Evolutionary conservation across 768 basidiomycete species (phyloP).

Genomic region (Terana coerulea): DNA sequence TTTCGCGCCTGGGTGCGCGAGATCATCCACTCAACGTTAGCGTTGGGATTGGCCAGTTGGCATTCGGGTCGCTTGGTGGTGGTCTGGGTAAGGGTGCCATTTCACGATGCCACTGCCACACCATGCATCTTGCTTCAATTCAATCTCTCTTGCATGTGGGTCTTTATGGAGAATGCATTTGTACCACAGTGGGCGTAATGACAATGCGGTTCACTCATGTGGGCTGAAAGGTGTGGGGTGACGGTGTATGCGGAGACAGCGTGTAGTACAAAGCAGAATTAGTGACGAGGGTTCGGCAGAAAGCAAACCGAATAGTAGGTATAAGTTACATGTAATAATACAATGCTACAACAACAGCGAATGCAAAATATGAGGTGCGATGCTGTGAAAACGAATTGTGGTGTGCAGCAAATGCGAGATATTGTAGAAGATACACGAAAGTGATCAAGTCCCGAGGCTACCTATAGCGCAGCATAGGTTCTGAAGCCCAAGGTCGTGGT

Average conservation of each 20-base stretch:
- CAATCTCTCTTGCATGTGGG: no score
- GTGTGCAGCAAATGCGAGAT: no score
- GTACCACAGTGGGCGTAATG: no score
- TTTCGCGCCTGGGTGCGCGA: constrained; percentile 52
- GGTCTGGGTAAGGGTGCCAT: constrained; percentile 15
- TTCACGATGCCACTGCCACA: background rate
- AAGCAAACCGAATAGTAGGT: background rate
- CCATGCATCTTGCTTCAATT: background rate
- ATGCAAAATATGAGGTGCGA: background rate
- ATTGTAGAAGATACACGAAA: no score
- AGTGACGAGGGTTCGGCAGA: no score
- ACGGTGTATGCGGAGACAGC: no score
- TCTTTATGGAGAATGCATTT: no score
- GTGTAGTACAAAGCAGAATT: no score
- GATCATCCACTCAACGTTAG: constrained; percentile 54
- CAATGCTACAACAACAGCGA: background rate
- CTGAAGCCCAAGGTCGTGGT: no score
- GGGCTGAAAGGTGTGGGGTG: no score
- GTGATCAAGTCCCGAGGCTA: background rate
- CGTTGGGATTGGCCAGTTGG: constrained; percentile 51
- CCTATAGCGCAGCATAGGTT: background rate
- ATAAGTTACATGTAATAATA: background rate
- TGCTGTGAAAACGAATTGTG: background rate
- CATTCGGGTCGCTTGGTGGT: constrained; percentile 15
- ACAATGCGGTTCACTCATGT: no score